These are phyloP conservation scores for Pisolithus albus DNA, from an alignment of 768 basidiomycete genomes.

Conservation along the genomic window DNA sequence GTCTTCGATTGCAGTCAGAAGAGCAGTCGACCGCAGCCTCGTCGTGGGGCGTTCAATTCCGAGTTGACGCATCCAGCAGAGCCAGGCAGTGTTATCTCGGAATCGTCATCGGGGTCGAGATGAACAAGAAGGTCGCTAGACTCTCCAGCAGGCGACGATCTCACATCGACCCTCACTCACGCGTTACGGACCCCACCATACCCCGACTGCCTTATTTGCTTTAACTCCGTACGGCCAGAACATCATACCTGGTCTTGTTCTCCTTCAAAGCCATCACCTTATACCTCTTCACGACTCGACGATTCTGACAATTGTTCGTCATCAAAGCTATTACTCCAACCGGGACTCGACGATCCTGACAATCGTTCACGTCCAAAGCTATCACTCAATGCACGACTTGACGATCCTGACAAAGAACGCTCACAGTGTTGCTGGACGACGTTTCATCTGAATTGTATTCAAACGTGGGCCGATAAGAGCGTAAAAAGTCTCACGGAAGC, in stretches of 20 bases:
- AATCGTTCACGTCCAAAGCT: too few species aligned
- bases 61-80: slow-evolving; percentile 24
- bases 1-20: too few species aligned
- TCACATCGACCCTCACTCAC: slow-evolving; percentile 66
- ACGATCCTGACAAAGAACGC: slow-evolving; percentile 15
- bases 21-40: slow-evolving; percentile 17
- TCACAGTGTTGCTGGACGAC: slow-evolving; percentile 81
- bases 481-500: slow-evolving; percentile 68
- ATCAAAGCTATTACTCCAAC: too few species aligned
- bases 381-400: neutral
- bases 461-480: slow-evolving; percentile 81
- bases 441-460: slow-evolving; percentile 87
- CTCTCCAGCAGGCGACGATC: slow-evolving; percentile 42
- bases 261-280: slow-evolving; percentile 30
- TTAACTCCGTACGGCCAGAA: slow-evolving; percentile 67
- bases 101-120: slow-evolving; percentile 1
- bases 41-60: slow-evolving; percentile 32
- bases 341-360: too few species aligned
- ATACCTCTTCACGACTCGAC: slow-evolving; percentile 4
- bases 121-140: slow-evolving; percentile 7
- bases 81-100: neutral
- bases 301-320: neutral
- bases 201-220: slow-evolving; percentile 80
- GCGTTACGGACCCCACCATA: slow-evolving; percentile 64
- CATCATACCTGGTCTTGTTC: slow-evolving; percentile 88